Evolutionary conservation across 2,329 filamentous ascomycete genomes (phyloP).

Genomic region (Ascochyta fabae): DNA sequence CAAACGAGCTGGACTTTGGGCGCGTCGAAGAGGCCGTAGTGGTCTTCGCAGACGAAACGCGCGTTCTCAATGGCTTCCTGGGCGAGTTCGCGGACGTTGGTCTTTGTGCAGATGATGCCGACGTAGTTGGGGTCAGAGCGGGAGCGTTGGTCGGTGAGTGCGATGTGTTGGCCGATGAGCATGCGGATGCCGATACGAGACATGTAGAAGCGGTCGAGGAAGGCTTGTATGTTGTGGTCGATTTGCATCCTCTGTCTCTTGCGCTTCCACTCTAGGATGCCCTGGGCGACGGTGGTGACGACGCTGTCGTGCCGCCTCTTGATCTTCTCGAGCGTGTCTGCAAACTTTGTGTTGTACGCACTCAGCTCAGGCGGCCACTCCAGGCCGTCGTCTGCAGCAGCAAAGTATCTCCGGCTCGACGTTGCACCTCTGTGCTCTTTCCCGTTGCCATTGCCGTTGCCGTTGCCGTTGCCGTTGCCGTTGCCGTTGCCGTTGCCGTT

Average conservation of each 20-base stretch:
- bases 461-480: constrained; percentile 58
- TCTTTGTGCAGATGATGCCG: constrained; percentile 98
- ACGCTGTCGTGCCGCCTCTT: constrained; percentile 96
- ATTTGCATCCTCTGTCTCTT: constrained; percentile 97
- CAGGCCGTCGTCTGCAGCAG: constrained; percentile 82
- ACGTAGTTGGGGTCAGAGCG: constrained; percentile 92
- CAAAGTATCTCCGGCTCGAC: constrained; percentile 77
- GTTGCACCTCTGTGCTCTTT: constrained; percentile 57
- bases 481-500: constrained; percentile 59
- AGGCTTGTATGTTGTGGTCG: constrained; percentile 94
- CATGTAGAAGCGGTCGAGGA: constrained; percentile 99
- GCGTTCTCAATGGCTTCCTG: constrained; percentile 98
- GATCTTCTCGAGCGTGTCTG: constrained; percentile 87
- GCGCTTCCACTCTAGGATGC: constrained; percentile 97
- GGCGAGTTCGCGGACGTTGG: constrained; percentile 91
- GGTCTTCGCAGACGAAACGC: constrained; percentile 98
- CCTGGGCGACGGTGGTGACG: constrained; percentile 96
- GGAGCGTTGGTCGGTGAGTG: constrained; percentile 89
- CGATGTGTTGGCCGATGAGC: constrained; percentile 98
- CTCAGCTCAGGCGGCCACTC: constrained; percentile 95
- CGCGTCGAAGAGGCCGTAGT: constrained; percentile 96
- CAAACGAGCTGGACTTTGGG: constrained; percentile 97
- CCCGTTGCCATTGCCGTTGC: constrained; percentile 54
- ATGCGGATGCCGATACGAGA: constrained; percentile 98
- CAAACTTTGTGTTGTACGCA: constrained; percentile 91